These are phyloP conservation scores for Immersiella caudata DNA, from an alignment of 495 filamentous ascomycete species.

Conservation along the genomic window DNA sequence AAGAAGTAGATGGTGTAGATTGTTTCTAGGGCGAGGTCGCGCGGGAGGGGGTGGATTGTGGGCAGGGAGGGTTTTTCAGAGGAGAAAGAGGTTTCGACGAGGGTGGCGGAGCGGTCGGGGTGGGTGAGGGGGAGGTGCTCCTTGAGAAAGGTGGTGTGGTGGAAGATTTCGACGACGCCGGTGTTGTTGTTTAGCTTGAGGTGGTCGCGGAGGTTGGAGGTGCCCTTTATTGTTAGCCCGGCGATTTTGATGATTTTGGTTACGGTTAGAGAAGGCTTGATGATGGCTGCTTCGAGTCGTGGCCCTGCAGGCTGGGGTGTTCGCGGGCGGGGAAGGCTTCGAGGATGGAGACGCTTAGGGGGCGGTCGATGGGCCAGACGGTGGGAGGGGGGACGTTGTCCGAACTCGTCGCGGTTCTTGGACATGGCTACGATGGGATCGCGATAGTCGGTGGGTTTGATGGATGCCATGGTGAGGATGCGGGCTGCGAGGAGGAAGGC, in stretches of 20 bases:
- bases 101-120: neutral
- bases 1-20: neutral
- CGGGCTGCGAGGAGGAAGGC: neutral
- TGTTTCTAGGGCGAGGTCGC: neutral
- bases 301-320: neutral
- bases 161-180: neutral
- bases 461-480: neutral
- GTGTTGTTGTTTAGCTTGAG: neutral
- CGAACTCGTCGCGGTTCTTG: neutral
- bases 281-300: neutral
- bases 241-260: neutral
- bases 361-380: neutral
- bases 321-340: neutral
- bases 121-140: neutral
- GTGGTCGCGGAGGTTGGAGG: neutral
- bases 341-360: neutral
- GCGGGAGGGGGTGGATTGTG: neutral
- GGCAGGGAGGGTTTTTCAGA: too few species aligned
- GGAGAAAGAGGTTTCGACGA: too few species aligned
- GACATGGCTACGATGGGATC: neutral
- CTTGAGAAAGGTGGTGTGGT: neutral
- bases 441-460: neutral
- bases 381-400: neutral
- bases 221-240: neutral
- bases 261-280: neutral